Base-by-base conservation (phyloP, 2,329 filamentous ascomycete species). In the Berkeleyomyces rouxiae region DNA sequence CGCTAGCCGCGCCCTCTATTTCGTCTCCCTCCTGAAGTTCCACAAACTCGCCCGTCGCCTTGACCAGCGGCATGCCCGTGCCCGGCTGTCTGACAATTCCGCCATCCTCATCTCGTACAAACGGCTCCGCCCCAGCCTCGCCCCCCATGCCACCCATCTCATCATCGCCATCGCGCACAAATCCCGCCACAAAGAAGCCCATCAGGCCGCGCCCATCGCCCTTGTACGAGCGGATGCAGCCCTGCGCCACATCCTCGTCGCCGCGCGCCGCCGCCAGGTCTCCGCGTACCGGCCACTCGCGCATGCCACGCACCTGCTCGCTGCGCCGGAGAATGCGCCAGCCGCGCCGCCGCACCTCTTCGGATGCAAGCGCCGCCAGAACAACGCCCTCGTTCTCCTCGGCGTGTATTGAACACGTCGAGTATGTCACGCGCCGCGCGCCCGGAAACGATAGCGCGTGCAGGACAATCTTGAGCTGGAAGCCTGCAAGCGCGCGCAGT, bases 171-270 rank as follows among this genome's bases (percentile, higher is more conserved):
- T 86, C 81, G 61, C 88, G 78, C 2, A 89, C 80, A 72, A 99
- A 96, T 0, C 81, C 89, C n/a, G 84, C 90, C 23, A 96, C 88
- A 68, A 99, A 99, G 73, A 99, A 97, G 0, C 93, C 92, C 82
- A 96, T 96, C 0, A 91, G 88, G 0, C 90, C 90, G 66, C 87
- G 82, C 7, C 84, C 85, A 67, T 92, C 90, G 36, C 83, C 87
- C 68, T 91, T 88, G 72, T 87, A 85, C 40, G 89, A 88, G 64
- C 92, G 79, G 63, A 96, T 86, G 69, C 90, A 96, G 2, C 81
- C 87, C 36, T 92, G 85, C 4, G 84, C 81, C 1, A 88, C 71
- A 2, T 77, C 72, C 47, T 77, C 70, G 60, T 83, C 75, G 1
- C 78, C 79, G 3, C 69, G 69, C 67, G 76, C 75, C 43, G 77